phyloP scores from a whole-genome alignment of 208 protist species.

The Leishmania mexicana region DNA sequence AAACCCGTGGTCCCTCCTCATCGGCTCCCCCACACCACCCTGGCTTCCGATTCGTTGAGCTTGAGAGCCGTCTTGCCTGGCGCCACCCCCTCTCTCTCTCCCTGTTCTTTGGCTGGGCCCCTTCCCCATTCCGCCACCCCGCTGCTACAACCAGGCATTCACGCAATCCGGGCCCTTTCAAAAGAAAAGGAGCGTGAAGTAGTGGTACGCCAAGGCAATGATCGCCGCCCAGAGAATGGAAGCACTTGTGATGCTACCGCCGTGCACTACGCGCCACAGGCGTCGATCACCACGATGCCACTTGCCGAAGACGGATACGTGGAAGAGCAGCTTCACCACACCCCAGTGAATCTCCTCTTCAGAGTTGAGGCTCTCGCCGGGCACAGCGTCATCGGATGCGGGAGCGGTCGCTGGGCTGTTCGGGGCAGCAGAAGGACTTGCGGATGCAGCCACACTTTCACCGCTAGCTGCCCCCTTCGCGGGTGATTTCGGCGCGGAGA shows the following conservation, averaged over 20 bases:
- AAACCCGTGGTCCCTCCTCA: background rate
- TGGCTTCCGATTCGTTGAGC: background rate
- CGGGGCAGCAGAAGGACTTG: background rate
- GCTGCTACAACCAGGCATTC: background rate
- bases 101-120: background rate
- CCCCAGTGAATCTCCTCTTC: slow-evolving; percentile 71
- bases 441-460: background rate
- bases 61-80: background rate
- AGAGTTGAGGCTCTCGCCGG: slow-evolving; percentile 5
- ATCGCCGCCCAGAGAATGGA: slow-evolving; percentile 38
- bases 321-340: slow-evolving; percentile 97
- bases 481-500: background rate
- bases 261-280: slow-evolving; percentile 46
- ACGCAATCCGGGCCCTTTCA: background rate
- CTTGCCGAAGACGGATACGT: slow-evolving; percentile 96
- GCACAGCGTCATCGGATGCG: slow-evolving; percentile 5
- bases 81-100: background rate
- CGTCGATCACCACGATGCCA: slow-evolving; percentile 47
- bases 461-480: background rate
- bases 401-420: background rate
- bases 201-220: slow-evolving; percentile 90
- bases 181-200: slow-evolving; percentile 89
- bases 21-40: background rate
- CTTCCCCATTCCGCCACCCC: background rate
- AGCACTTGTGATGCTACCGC: slow-evolving; percentile 46